Base-by-base conservation (phyloP, 2,329 filamentous ascomycete species). In the Juglanconis oblonga region DNA sequence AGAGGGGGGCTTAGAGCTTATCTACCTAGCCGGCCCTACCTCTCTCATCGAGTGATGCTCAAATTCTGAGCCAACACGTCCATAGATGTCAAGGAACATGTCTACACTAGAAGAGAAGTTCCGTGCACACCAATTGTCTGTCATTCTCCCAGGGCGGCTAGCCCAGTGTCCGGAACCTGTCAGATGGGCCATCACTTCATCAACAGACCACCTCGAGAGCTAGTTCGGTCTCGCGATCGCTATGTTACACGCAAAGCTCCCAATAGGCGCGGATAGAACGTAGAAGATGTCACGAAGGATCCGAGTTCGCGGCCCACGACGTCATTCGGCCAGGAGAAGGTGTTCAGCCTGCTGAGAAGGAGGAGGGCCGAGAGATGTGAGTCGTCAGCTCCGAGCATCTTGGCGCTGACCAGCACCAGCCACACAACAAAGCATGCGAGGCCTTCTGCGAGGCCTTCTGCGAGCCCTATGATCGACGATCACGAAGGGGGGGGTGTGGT, bases 321-420 rank as follows among this genome's bases (percentile, higher is more conserved):
- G 59, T 62, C 59, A 62, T 54, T 31, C 3, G 44, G 48, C 55
- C n/a, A 44, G 29, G n/a, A 33, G 14, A 32, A 40, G 32, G 42
- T 32, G 42, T 44, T 33, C 9, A 45, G 42, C 52, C 29, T 33
- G 40, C 13, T 29, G 48, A 44, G 40, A 48, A 56, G 59, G 52
- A 24, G 52, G 56, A 59, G 10, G 52, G 56, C 56, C 8, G 32
- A 40, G 32, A n/a, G 45, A 17, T 44, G 29, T 55, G 40, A 59
- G 59, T 55, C 56, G 59, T 52, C 50, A 49, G 35, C 11, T 10
- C 7, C 11, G n/a, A 17, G 13, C n/a, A 57, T 57, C 55, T 64
- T 49, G 58, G 59, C 51, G 17, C 17, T 36, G 31, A 40, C 38
- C 31, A 50, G 24, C 17, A 24, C 17, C 32, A 17, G 40, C 29